phyloP scores from a whole-genome alignment of 331 rosid species.

The Quercus lobata region DNA sequence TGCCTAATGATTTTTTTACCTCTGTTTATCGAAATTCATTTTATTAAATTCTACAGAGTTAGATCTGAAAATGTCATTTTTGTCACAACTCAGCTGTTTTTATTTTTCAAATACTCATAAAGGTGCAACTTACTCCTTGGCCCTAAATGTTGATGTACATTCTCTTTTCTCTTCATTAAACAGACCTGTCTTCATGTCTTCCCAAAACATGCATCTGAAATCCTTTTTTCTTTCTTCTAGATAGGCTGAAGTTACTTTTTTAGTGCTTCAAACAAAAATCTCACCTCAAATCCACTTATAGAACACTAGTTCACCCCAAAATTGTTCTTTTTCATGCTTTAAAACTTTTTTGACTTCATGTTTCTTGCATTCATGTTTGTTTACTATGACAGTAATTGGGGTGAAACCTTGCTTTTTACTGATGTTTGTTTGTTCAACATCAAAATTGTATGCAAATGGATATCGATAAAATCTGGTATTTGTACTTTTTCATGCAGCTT shows the following conservation, averaged over 20 bases:
- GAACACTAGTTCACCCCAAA: background rate
- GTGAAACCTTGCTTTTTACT: background rate
- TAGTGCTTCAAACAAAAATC: background rate
- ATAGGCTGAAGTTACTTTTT: background rate
- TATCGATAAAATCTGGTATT: constrained; percentile 12
- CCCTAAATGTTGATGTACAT: background rate
- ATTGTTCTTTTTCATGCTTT: background rate
- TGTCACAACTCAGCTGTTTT: background rate
- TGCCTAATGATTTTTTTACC: background rate
- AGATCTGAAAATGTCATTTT: background rate
- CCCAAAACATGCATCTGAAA: background rate
- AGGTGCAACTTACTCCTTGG: background rate
- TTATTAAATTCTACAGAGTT: background rate
- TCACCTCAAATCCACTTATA: background rate
- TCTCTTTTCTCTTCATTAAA: background rate
- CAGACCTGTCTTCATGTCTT: background rate
- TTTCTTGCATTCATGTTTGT: background rate
- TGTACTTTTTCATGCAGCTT: constrained; percentile 63
- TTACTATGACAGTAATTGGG: background rate
- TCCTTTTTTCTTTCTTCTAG: background rate
- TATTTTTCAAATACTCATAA: background rate
- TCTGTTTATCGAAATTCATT: background rate
- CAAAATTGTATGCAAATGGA: constrained; percentile 17
- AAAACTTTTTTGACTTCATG: background rate
- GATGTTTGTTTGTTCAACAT: background rate